These are phyloP conservation scores for Pugionium dolabratum DNA, from an alignment of 345 rosid genomes.

Conservation along the genomic window DNA sequence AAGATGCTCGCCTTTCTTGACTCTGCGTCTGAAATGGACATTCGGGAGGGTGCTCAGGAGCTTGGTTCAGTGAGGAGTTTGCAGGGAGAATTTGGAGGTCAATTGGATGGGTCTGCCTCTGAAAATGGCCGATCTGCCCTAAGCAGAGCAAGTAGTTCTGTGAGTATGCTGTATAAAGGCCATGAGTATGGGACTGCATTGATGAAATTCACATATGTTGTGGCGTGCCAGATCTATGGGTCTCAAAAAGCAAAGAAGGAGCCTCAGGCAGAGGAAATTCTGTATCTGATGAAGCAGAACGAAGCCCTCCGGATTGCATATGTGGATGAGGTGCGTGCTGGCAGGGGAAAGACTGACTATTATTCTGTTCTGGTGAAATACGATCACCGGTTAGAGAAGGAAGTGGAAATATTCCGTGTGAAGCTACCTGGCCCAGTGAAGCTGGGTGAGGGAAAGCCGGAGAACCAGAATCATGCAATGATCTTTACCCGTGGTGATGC, in stretches of 20 bases:
- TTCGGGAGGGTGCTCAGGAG: conserved; percentile 73
- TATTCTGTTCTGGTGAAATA: conserved; percentile 82
- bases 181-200: conserved; percentile 71
- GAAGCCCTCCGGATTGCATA: conserved; percentile 93
- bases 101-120: conserved; percentile 36
- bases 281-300: conserved; percentile 63
- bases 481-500: conserved; percentile 96
- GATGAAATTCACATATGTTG: conserved; percentile 61
- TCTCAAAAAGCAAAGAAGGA: conserved; percentile 67
- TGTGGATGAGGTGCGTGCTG: conserved; percentile 66
- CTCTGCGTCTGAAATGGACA: conserved; percentile 95
- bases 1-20: conserved; percentile 95
- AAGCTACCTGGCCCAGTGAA: conserved; percentile 84
- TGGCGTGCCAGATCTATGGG: conserved; percentile 59
- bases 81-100: conserved; percentile 45
- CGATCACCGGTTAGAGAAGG: conserved; percentile 64
- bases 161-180: conserved; percentile 71
- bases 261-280: conserved; percentile 72
- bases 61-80: conserved; percentile 65
- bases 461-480: conserved; percentile 93
- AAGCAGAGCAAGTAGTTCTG: conserved; percentile 56
- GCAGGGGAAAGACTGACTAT: conserved; percentile 59
- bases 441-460: conserved; percentile 95
- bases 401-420: conserved; percentile 83
- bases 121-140: conserved; percentile 49